Conservation (phyloP, 176 grass and related monocot genomes). For the maize (Zea mays) region Zm-B73-REFERENCE-NAM-5.0 NC_050098.1:153938001-153938500, state of each 20-base stretch:
- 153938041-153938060: neutral
- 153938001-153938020: neutral
- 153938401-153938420: neutral
- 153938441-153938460: too few relatives aligned
- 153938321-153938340: conserved; percentile 21
- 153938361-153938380: conserved; percentile 32
- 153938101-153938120: neutral
- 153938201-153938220: conserved; percentile 10
- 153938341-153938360: conserved; percentile 42
- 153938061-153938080: neutral
- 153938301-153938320: conserved; percentile 35
- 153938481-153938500: too few relatives aligned
- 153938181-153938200: too few relatives aligned
- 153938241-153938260: neutral
- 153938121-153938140: conserved; percentile 15
- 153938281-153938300: neutral
- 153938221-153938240: neutral
- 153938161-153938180: too few relatives aligned
- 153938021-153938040: neutral
- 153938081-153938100: neutral
- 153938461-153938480: too few relatives aligned
- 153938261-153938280: neutral
- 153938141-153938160: neutral
- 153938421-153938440: too few relatives aligned
- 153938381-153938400: conserved; percentile 25